Base-by-base conservation (phyloP, 2,329 filamentous ascomycete genomes). In the Colletotrichum plurivorum region DNA sequence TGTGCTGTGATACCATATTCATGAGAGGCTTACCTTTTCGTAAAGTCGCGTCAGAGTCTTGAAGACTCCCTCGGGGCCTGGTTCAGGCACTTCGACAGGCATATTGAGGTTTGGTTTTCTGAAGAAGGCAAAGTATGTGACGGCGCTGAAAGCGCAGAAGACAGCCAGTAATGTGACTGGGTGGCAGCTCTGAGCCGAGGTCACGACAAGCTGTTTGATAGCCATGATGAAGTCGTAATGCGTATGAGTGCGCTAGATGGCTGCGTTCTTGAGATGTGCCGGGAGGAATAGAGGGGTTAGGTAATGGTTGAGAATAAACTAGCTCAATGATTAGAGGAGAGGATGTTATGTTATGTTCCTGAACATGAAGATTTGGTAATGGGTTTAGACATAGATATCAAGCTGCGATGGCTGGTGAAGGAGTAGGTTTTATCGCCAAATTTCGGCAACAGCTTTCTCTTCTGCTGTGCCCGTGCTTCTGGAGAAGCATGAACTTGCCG, bases 41-140 rank as follows among this genome's bases (percentile, higher is more conserved):
- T 63, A 63, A 18, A 63, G 18, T 4, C 61, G 52, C 4, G 61
- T 63, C 4, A 63, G 8, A 8, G 61, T 63, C 18, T 63, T 63
- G 52, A 63, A 63, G 0, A 63, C 61, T 10, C 61, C 61, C 16
- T 63, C 61, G n/a, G 61, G 61, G 3, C 61, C 61, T 15, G 52
- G 52, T 4, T 57, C 61, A n/a, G 61, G 61, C 16, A 63, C 15
- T 18, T 51, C 61, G 51, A 51, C 43, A 0, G 61, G 61, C 52
- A 63, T 56, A 31, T 63, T 63, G 10, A 63, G 18, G 4, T 49
- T 63, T 5, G 61, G 52, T 45, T 63, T 51, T 43, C 52, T 55
- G 27, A 57, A 43, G 5, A 63, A 63, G 3, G 18, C 41, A 25
- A 49, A 57, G 31, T 63, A 57, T 39, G 52, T 31, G 13, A 57